These are phyloP conservation scores for Jatropha multifida DNA, from an alignment of 441 rosid genomes.

Conservation along the genomic window DNA sequence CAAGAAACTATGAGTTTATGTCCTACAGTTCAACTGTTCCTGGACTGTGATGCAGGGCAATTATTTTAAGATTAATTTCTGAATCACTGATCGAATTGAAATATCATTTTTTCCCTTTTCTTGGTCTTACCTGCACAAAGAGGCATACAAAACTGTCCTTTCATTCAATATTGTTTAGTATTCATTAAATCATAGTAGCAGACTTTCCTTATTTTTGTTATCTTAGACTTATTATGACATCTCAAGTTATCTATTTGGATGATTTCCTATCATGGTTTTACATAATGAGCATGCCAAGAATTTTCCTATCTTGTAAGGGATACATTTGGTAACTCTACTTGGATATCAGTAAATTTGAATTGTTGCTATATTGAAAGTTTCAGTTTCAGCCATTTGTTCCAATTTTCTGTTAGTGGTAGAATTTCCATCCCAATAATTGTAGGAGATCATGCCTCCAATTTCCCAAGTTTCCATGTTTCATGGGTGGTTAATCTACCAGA, in stretches of 20 bases:
- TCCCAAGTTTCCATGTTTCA: no score
- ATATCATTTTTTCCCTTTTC: neutral
- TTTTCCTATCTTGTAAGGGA: neutral
- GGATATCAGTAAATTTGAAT: no score
- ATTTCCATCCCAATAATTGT: no score
- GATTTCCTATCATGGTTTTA: neutral
- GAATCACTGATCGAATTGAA: neutral
- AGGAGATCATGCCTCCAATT: no score
- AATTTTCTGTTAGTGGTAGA: no score
- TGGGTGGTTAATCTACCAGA: no score
- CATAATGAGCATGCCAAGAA: neutral
- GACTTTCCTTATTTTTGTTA: neutral
- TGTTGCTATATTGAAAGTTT: no score
- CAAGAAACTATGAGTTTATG: neutral
- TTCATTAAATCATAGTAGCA: neutral
- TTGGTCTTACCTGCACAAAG: neutral
- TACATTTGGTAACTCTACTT: neutral
- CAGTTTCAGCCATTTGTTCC: no score
- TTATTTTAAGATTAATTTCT: neutral
- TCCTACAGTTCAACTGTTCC: neutral
- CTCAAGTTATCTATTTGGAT: neutral
- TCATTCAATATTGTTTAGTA: neutral
- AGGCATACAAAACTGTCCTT: neutral
- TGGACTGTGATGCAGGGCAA: neutral
- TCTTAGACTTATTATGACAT: neutral